These are phyloP conservation scores for Vitis rupestris DNA, from an alignment of 164 flowering plant species.

Conservation along the genomic window DNA sequence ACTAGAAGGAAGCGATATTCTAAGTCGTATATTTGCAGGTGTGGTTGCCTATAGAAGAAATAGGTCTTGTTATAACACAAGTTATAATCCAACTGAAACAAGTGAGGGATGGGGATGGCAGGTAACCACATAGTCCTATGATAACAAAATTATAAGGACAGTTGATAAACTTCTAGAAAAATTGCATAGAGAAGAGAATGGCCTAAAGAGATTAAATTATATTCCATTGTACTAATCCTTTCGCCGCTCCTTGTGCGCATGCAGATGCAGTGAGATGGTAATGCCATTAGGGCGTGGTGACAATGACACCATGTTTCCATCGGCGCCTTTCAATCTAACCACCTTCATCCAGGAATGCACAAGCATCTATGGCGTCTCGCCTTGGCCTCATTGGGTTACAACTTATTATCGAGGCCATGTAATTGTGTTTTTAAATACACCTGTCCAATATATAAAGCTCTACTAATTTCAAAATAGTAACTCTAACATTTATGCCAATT, in stretches of 20 bases:
- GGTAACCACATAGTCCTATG: conserved; percentile 17
- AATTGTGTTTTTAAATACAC: background rate
- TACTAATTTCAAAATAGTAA: background rate
- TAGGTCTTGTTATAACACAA: conserved; percentile 9
- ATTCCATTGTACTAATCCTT: no score
- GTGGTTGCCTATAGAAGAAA: conserved; percentile 16
- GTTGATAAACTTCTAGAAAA: no score
- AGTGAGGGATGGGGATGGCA: conserved; percentile 42
- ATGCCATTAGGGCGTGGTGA: conserved; percentile 21
- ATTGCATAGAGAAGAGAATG: no score
- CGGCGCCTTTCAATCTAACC: no score
- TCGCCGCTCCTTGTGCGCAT: background rate
- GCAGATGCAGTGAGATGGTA: conserved; percentile 37
- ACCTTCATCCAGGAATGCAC: no score
- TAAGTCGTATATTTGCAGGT: conserved; percentile 18
- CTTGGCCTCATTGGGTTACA: conserved; percentile 13
- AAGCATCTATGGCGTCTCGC: no score
- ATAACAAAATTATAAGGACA: background rate
- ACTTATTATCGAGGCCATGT: conserved; percentile 32
- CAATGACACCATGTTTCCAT: background rate
- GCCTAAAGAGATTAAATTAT: no score
- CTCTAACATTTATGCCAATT: background rate
- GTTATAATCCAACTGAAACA: conserved; percentile 16
- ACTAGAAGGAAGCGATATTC: conserved; percentile 9
- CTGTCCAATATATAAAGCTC: background rate